phyloP scores from a whole-genome alignment of 2,329 filamentous ascomycete species.

The Sphaerulina vaccinii region DNA sequence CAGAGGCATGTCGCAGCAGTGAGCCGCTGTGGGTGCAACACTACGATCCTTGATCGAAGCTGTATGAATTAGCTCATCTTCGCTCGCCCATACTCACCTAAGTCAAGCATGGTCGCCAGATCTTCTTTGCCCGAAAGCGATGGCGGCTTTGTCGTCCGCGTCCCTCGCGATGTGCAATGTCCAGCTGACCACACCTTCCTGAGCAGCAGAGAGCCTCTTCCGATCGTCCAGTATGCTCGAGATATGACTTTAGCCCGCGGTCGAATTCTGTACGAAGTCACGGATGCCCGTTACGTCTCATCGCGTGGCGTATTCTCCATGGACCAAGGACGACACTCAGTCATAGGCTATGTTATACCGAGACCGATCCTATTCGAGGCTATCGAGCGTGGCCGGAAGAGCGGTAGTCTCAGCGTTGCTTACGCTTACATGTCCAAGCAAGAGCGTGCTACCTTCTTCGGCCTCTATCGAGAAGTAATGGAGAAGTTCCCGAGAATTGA shows the following conservation, averaged over 20 bases:
- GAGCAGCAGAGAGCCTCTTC: slow-evolving; percentile 3
- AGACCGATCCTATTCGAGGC: slow-evolving; percentile 11
- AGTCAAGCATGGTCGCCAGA: no score
- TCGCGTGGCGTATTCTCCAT: no score
- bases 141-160: slow-evolving; percentile 8
- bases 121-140: neutral
- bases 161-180: neutral
- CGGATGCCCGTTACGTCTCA: neutral
- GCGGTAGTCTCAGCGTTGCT: neutral
- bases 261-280: slow-evolving; percentile 21
- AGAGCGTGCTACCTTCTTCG: neutral
- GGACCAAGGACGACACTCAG: neutral
- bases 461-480: slow-evolving; percentile 9
- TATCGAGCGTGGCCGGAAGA: neutral
- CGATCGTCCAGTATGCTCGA: slow-evolving; percentile 16
- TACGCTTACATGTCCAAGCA: slow-evolving; percentile 7
- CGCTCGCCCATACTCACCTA: no score
- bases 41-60: no score
- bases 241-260: slow-evolving; percentile 20
- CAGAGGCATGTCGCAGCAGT: no score
- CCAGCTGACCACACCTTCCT: slow-evolving; percentile 7
- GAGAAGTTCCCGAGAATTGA: slow-evolving; percentile 19
- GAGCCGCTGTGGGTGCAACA: no score
- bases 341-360: slow-evolving; percentile 18
- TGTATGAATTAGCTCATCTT: no score